Evolutionary conservation across 2,329 filamentous ascomycete genomes (phyloP).

Genomic region (Thielaviopsis euricoi): DNA sequence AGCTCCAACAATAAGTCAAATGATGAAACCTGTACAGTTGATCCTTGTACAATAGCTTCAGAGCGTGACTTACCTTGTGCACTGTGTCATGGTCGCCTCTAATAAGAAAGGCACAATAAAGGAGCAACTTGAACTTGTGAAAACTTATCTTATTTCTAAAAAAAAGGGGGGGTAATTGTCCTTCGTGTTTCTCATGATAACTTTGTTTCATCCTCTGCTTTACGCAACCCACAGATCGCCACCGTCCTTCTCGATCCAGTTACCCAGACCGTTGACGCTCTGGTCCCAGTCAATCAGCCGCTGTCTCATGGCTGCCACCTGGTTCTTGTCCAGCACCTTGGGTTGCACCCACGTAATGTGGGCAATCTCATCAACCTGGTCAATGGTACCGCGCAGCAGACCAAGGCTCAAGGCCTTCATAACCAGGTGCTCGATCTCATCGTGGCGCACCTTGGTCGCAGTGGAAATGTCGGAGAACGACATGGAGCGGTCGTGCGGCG

Average conservation of each 20-base stretch:
- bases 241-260: conserved; percentile 89
- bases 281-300: conserved; percentile 87
- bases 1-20: background rate
- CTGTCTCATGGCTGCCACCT: conserved; percentile 83
- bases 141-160: no score
- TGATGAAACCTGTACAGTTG: background rate
- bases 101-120: background rate
- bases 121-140: background rate
- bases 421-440: conserved; percentile 93
- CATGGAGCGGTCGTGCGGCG: conserved; percentile 90
- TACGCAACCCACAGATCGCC: conserved; percentile 92
- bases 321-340: conserved; percentile 88
- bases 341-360: conserved; percentile 98
- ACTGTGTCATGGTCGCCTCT: background rate
- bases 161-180: background rate
- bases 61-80: background rate
- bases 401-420: conserved; percentile 98
- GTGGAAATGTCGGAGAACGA: conserved; percentile 73
- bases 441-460: conserved; percentile 79
- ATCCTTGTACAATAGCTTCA: background rate
- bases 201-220: conserved; percentile 11
- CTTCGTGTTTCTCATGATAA: conserved; percentile 7
- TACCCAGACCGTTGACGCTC: conserved; percentile 87
- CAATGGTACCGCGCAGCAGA: conserved; percentile 77
- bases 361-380: conserved; percentile 87